Conservation (phyloP, 495 filamentous ascomycete genomes). For the Xylaria palmicola region DNA sequence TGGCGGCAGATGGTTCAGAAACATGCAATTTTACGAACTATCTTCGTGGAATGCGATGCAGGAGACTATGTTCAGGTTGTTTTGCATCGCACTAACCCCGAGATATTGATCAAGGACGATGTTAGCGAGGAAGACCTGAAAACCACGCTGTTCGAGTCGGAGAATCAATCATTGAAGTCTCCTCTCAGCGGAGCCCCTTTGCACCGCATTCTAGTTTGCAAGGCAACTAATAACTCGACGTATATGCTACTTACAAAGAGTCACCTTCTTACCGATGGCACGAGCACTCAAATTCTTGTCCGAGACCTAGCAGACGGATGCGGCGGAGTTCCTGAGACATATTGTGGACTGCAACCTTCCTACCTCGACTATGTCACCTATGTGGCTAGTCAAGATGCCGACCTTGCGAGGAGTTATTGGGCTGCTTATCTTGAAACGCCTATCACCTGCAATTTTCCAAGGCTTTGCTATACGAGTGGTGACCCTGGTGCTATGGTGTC, state of each 20-base stretch:
- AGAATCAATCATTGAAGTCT: constrained; percentile 12
- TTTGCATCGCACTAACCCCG: constrained; percentile 11
- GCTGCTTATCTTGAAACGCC: constrained; percentile 46
- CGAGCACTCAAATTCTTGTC: constrained; percentile 1
- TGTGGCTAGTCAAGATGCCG: not conserved
- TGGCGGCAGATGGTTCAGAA: constrained; percentile 55
- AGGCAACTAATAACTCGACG: not conserved
- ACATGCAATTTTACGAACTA: constrained; percentile 54
- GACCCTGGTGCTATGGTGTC: not conserved
- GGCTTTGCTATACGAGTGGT: not conserved
- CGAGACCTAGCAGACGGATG: constrained; percentile 1
- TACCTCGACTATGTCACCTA: constrained; percentile 2
- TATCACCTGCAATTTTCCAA: constrained; percentile 55
- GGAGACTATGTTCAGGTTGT: constrained; percentile 37
- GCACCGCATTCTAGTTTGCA: constrained; percentile 21
- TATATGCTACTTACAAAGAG: constrained; percentile 4
- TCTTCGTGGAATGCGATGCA: constrained; percentile 55
- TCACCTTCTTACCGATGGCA: not conserved
- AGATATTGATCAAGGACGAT: not conserved
- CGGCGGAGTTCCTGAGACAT: not conserved
- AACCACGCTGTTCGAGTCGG: not conserved
- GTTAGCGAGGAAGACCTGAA: not conserved
- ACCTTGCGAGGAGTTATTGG: constrained; percentile 46
- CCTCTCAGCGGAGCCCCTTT: constrained; percentile 6
- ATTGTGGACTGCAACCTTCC: not conserved